A percentile compares a stretch with the other conserved stretches of the same genome.
Evolutionary conservation across 805 yeast genomes (phyloP).

Genomic region (Yarrowia osloensis): DNA sequence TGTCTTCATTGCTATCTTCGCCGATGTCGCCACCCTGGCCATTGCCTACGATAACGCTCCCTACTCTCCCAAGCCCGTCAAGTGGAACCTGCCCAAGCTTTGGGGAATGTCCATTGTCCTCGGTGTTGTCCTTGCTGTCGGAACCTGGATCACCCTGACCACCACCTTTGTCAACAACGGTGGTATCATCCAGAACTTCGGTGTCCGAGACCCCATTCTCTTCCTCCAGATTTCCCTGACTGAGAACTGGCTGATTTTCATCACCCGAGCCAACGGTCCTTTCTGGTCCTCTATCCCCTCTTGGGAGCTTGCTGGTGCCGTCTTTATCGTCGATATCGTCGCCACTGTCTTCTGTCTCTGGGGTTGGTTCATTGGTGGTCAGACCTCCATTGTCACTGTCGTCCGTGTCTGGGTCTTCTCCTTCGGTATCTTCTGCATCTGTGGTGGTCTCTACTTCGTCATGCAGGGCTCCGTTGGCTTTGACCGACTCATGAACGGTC

Average conservation of each 20-base stretch:
- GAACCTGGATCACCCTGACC: conserved; percentile 92
- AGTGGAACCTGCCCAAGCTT: conserved; percentile 93
- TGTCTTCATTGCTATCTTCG: conserved; percentile 95
- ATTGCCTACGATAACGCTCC: conserved; percentile 94
- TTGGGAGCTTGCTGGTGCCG: conserved; percentile 96
- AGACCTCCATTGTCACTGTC: conserved; percentile 94
- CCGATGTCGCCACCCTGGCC: conserved; percentile 79
- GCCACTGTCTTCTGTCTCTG: conserved; percentile 90
- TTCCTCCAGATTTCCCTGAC: conserved; percentile 93
- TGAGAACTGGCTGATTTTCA: conserved; percentile 96
- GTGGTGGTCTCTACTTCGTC: conserved; percentile 95
- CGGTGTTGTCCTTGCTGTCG: conserved; percentile 68
- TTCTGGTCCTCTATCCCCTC: conserved; percentile 97
- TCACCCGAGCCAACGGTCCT: conserved; percentile 96
- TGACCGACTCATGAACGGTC: conserved; percentile 61
- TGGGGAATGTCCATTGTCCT: conserved; percentile 79
- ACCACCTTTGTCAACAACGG: conserved; percentile 93
- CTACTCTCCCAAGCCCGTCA: conserved; percentile 86
- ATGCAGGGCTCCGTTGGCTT: conserved; percentile 62
- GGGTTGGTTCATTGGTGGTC: conserved; percentile 98
- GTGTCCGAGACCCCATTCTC: conserved; percentile 89
- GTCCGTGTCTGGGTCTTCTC: conserved; percentile 95
- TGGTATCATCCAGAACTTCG: conserved; percentile 89
- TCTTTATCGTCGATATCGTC: conserved; percentile 81
- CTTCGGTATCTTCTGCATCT: conserved; percentile 92